Percentiles rank a stretch among this genome's conserved stretches.
These are phyloP conservation scores for Dothistroma pini DNA, from an alignment of 2,329 filamentous ascomycete species.

Conservation along the genomic window DNA sequence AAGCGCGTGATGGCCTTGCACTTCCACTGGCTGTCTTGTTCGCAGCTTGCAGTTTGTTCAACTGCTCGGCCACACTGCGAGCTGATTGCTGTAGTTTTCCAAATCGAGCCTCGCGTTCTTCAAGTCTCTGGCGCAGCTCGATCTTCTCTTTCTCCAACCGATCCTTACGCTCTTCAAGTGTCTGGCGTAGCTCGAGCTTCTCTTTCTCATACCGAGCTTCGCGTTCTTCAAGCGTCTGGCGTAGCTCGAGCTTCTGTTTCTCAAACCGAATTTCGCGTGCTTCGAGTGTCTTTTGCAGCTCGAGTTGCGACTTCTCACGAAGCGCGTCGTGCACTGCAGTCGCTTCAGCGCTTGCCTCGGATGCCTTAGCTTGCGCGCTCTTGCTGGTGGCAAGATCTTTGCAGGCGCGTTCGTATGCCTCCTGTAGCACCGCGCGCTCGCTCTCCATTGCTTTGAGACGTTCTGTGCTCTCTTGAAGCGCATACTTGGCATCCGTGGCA, in stretches of 20 bases:
- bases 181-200: slow-evolving; percentile 72
- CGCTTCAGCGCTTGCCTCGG: slow-evolving; percentile 61
- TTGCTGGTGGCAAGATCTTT: slow-evolving; percentile 76
- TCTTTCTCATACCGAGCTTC: slow-evolving; percentile 70
- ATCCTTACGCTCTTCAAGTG: slow-evolving; percentile 56
- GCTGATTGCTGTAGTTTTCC: slow-evolving; percentile 56
- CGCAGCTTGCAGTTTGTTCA: slow-evolving; percentile 47
- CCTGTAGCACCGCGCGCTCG: slow-evolving; percentile 56
- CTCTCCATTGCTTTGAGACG: slow-evolving; percentile 25
- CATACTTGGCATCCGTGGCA: too few species aligned
- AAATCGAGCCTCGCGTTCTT: slow-evolving; percentile 21
- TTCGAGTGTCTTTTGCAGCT: slow-evolving; percentile 46
- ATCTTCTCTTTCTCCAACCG: slow-evolving; percentile 69
- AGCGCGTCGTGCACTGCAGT: slow-evolving; percentile 69
- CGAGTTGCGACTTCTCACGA: slow-evolving; percentile 57
- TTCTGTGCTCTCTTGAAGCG: too few species aligned
- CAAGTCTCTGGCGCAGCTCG: slow-evolving; percentile 35
- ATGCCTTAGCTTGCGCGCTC: slow-evolving; percentile 54
- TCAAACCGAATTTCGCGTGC: slow-evolving; percentile 67
- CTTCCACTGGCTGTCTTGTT: slow-evolving; percentile 38
- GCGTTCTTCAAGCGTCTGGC: slow-evolving; percentile 72
- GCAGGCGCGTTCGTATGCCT: slow-evolving; percentile 68
- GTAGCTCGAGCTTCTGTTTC: slow-evolving; percentile 72
- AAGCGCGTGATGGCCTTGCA: slow-evolving; percentile 55
- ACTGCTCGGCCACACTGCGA: slow-evolving; percentile 58